Evolutionary conservation across 2,329 filamentous ascomycete species (phyloP).

Genomic region (Aureobasidium pullulans): DNA sequence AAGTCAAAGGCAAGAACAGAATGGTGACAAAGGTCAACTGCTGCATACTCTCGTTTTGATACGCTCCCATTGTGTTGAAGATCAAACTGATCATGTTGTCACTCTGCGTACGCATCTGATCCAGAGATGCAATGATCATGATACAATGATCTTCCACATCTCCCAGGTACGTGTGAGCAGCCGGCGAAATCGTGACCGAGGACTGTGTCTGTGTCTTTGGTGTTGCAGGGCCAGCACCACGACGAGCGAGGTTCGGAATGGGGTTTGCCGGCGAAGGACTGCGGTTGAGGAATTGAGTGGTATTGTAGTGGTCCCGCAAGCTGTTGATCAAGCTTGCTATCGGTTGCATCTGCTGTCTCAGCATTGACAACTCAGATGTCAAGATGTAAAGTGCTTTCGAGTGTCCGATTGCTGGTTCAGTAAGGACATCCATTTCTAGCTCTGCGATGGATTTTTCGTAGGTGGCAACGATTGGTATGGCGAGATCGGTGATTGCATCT

Average conservation of each 20-base stretch:
- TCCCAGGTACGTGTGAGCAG: conserved; percentile 78
- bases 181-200: conserved; percentile 68
- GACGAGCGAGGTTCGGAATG: conserved; percentile 16
- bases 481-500: conserved; percentile 83
- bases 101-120: conserved; percentile 66
- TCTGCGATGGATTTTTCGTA: conserved; percentile 84
- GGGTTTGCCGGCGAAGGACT: conserved; percentile 25
- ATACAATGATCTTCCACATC: conserved; percentile 86
- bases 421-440: conserved; percentile 78
- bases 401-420: conserved; percentile 68
- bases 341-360: conserved; percentile 74
- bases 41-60: conserved; percentile 88
- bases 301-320: conserved; percentile 63
- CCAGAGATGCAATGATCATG: conserved; percentile 70
- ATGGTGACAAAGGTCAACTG: conserved; percentile 81
- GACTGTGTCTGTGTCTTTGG: conserved; percentile 6
- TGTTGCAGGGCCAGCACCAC: not conserved
- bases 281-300: not conserved
- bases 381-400: conserved; percentile 67
- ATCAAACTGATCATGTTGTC: conserved; percentile 81
- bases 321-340: conserved; percentile 75
- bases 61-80: conserved; percentile 85
- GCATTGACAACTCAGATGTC: conserved; percentile 70
- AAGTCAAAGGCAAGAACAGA: conserved; percentile 81
- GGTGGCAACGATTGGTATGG: conserved; percentile 74